Evolutionary conservation across 2,329 filamentous ascomycete genomes (phyloP).

Genomic region (Aspergillus fumigatus): DNA sequence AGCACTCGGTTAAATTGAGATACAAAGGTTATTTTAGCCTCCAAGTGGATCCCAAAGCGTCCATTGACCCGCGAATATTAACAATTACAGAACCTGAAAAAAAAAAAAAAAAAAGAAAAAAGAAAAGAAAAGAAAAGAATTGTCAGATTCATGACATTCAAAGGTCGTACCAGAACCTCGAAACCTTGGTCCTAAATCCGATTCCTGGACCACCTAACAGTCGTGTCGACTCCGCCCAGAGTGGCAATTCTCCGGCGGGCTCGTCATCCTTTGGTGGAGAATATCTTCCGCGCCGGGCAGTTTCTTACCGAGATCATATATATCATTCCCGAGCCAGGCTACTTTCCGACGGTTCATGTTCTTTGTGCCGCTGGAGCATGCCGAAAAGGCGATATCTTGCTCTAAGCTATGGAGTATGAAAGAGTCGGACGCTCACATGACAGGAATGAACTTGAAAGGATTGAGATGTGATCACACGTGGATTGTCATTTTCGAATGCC

Average conservation of each 20-base stretch:
- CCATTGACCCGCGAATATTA: neutral
- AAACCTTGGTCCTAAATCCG: neutral
- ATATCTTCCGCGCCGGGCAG: slow-evolving; percentile 1
- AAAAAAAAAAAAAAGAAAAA: neutral
- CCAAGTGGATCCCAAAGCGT: neutral
- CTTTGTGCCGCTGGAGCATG: neutral
- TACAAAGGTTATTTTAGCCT: slow-evolving; percentile 6
- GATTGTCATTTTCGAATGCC: too few relatives aligned
- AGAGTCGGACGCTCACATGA: neutral
- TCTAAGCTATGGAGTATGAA: neutral
- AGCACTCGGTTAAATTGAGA: neutral
- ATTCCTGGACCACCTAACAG: neutral
- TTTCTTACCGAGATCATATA: neutral
- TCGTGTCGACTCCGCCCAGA: slow-evolving; percentile 6
- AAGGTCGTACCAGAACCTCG: neutral
- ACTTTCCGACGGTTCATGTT: neutral
- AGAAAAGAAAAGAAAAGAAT: neutral
- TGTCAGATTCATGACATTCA: neutral
- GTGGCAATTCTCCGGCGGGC: slow-evolving; percentile 26
- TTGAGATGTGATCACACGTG: neutral
- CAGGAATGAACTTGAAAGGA: neutral
- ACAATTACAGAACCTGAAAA: neutral
- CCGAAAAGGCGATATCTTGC: neutral
- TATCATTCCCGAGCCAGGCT: neutral
- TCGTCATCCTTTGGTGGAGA: slow-evolving; percentile 19